Conservation (phyloP, 805 yeast genomes). For the Ogataea pignaliae region DNA sequence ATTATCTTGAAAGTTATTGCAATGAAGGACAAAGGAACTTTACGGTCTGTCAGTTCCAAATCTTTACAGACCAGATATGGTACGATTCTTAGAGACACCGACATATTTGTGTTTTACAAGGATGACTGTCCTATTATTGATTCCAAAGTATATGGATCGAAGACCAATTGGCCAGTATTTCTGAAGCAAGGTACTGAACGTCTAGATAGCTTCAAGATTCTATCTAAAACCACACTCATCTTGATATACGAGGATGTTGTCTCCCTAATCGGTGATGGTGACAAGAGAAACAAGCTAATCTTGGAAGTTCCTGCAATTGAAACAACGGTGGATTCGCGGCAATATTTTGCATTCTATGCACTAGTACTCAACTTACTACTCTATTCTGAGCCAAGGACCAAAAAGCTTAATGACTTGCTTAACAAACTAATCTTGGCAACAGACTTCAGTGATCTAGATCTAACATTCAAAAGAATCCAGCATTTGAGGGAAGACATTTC, state of each 20-base stretch:
- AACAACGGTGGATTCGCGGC: slow-evolving; percentile 66
- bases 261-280: slow-evolving; percentile 29
- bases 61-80: slow-evolving; percentile 67
- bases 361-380: slow-evolving; percentile 61
- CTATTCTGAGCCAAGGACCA: slow-evolving; percentile 60
- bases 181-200: slow-evolving; percentile 63
- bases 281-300: slow-evolving; percentile 41
- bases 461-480: slow-evolving; percentile 6
- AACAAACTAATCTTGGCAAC: slow-evolving; percentile 65
- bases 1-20: slow-evolving; percentile 68
- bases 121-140: slow-evolving; percentile 35
- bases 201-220: slow-evolving; percentile 45
- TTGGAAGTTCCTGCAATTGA: slow-evolving; percentile 69
- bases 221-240: slow-evolving; percentile 60
- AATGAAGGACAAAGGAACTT: slow-evolving; percentile 38
- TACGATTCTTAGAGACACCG: slow-evolving; percentile 61
- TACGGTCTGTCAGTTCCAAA: slow-evolving; percentile 17
- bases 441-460: slow-evolving; percentile 57
- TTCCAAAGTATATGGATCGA: slow-evolving; percentile 61
- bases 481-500: slow-evolving; percentile 6
- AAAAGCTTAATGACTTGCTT: slow-evolving; percentile 51
- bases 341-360: slow-evolving; percentile 62
- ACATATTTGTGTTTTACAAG: slow-evolving; percentile 61
- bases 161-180: slow-evolving; percentile 84
- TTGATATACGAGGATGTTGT: slow-evolving; percentile 54